Evolutionary conservation across 257 asterid species (phyloP).

Genomic region (Solanum medicagineum): DNA sequence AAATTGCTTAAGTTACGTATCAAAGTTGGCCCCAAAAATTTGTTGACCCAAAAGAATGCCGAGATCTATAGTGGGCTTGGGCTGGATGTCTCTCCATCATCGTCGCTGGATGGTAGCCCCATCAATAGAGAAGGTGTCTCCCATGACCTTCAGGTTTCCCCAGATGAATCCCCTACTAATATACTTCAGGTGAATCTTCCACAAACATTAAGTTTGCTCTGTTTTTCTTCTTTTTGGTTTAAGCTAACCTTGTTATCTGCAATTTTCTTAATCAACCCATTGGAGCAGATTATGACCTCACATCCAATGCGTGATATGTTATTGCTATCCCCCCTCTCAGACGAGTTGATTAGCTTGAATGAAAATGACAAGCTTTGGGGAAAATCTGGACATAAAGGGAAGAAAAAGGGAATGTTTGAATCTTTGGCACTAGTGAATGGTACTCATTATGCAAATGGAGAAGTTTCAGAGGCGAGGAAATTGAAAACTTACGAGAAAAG

Average conservation of each 20-base stretch:
- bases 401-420: conserved; percentile 20
- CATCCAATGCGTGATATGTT: conserved; percentile 24
- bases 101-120: conserved; percentile 74
- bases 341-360: conserved; percentile 35
- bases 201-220: not conserved
- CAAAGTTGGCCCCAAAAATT: conserved; percentile 72
- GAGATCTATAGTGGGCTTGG: conserved; percentile 95
- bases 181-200: conserved; percentile 70
- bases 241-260: not conserved
- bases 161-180: conserved; percentile 76
- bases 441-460: conserved; percentile 36
- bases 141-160: conserved; percentile 26
- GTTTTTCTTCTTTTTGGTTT: not conserved
- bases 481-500: conserved; percentile 20
- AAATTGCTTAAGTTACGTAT: conserved; percentile 75
- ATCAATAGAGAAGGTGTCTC: conserved; percentile 40
- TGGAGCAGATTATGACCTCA: conserved; percentile 80
- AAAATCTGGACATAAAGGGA: conserved; percentile 26
- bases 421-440: conserved; percentile 31
- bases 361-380: conserved; percentile 33
- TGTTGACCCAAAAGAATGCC: conserved; percentile 60
- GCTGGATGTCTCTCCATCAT: conserved; percentile 78
- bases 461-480: conserved; percentile 29
- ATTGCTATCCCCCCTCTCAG: conserved; percentile 74
- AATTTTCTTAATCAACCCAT: conserved; percentile 3